phyloP scores from a whole-genome alignment of 371 early-diverging fungal species.

The Parasitella parasitica region DNA sequence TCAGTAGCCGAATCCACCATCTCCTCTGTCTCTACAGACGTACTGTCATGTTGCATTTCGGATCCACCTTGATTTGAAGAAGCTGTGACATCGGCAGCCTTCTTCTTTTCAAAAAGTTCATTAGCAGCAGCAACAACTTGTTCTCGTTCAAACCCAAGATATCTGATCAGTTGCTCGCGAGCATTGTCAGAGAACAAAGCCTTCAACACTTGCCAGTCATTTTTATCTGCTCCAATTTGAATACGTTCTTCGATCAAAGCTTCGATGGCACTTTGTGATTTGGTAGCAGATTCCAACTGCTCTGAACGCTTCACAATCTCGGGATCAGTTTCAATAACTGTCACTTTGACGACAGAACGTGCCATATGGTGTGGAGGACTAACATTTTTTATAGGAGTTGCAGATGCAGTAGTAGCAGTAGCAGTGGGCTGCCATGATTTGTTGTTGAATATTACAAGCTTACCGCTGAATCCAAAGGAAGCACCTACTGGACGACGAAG shows the following conservation, averaged over 20 bases:
- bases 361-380: neutral
- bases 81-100: constrained; percentile 4
- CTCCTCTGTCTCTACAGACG: neutral
- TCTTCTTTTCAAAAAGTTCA: neutral
- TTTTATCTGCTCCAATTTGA: constrained; percentile 41
- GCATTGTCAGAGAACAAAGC: constrained; percentile 80
- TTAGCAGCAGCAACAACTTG: constrained; percentile 31
- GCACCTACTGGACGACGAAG: constrained; percentile 89
- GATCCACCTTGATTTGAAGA: neutral
- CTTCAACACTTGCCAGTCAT: constrained; percentile 81
- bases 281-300: constrained; percentile 62
- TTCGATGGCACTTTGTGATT: constrained; percentile 40
- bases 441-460: constrained; percentile 71
- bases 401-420: neutral
- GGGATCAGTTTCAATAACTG: constrained; percentile 62
- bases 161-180: constrained; percentile 77
- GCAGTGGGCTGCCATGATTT: neutral
- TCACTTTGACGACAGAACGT: constrained; percentile 37
- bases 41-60: too few species aligned
- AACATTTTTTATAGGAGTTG: neutral
- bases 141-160: constrained; percentile 81
- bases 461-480: constrained; percentile 89
- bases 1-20: neutral
- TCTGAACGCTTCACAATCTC: constrained; percentile 63
- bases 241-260: constrained; percentile 59